Percentiles rank a stretch among this genome's conserved stretches.
These are phyloP conservation scores for Sporothrix variecibatus DNA, from an alignment of 2,329 filamentous ascomycete species.

Conservation along the genomic window DNA sequence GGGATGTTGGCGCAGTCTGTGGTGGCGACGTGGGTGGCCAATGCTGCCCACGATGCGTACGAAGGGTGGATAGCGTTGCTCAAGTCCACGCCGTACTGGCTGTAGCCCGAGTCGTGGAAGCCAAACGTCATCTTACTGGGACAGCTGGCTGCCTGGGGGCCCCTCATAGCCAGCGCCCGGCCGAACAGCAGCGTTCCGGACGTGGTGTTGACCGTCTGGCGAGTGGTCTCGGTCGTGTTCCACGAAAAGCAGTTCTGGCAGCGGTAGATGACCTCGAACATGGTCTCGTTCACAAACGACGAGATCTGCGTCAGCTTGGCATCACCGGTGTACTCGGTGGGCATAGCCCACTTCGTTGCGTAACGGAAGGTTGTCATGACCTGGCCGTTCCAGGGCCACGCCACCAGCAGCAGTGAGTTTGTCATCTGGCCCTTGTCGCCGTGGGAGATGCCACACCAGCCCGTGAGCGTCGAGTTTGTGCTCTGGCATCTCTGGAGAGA, in stretches of 20 bases:
- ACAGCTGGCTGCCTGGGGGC: conserved; percentile 46
- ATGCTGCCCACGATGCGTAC: conserved; percentile 48
- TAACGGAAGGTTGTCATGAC: conserved; percentile 61
- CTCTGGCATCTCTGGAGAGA: conserved; percentile 47
- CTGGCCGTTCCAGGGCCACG: conserved; percentile 56
- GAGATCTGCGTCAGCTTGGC: conserved; percentile 64
- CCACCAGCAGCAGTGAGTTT: conserved; percentile 58
- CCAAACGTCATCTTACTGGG: conserved; percentile 48
- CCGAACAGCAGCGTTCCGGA: conserved; percentile 52
- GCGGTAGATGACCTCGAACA: conserved; percentile 65
- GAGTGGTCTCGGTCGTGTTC: conserved; percentile 49
- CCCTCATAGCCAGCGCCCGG: conserved; percentile 54
- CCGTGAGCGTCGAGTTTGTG: conserved; percentile 48
- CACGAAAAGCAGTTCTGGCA: conserved; percentile 61
- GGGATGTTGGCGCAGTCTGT: conserved; percentile 23
- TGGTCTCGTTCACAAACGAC: conserved; percentile 56
- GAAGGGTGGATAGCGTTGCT: conserved; percentile 43
- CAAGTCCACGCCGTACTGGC: conserved; percentile 53
- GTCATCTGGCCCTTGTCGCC: conserved; percentile 55
- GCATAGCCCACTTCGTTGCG: conserved; percentile 59
- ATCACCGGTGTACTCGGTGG: conserved; percentile 58
- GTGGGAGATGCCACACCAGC: conserved; percentile 61
- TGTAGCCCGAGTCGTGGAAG: conserved; percentile 58
- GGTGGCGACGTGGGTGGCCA: conserved; percentile 46
- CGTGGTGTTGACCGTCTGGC: conserved; percentile 48